Evolutionary conservation across 177 flowering plant genomes (phyloP).

Genomic region (Telopea speciosissima): DNA sequence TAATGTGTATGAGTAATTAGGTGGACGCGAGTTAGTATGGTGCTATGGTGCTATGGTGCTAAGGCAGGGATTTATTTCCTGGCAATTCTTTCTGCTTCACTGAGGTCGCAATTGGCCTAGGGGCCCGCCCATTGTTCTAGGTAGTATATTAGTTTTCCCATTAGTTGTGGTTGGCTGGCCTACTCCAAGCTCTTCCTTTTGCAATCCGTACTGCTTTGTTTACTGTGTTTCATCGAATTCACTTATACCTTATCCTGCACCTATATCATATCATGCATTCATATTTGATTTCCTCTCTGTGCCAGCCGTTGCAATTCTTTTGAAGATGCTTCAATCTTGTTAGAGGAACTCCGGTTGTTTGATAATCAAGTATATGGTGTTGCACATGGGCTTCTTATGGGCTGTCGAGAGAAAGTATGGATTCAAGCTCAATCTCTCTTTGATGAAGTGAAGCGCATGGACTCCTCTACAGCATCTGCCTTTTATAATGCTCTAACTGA

Average conservation of each 20-base stretch:
- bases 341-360: conserved; percentile 85
- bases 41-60: not conserved
- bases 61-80: not conserved
- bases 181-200: not conserved
- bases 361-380: conserved; percentile 94
- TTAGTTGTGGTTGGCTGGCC: not conserved
- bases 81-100: not conserved
- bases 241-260: not conserved
- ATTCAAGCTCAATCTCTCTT: conserved; percentile 73
- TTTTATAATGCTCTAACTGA: conserved; percentile 98
- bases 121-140: not conserved
- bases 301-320: conserved; percentile 93
- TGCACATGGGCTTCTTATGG: conserved; percentile 94
- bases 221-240: not conserved
- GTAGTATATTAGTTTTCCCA: not conserved
- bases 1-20: not conserved
- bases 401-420: conserved; percentile 66
- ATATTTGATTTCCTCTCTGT: conserved; percentile 13
- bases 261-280: not conserved
- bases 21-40: not conserved
- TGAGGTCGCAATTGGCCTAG: too few relatives aligned
- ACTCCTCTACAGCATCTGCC: conserved; percentile 90
- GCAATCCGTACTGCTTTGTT: conserved; percentile 2
- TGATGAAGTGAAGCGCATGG: conserved; percentile 88
- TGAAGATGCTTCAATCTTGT: conserved; percentile 86